A percentile compares a stretch with the other conserved stretches of the same genome.
These are phyloP conservation scores for Psilocybe tampanensis DNA, from an alignment of 768 basidiomycete species.

Conservation along the genomic window DNA sequence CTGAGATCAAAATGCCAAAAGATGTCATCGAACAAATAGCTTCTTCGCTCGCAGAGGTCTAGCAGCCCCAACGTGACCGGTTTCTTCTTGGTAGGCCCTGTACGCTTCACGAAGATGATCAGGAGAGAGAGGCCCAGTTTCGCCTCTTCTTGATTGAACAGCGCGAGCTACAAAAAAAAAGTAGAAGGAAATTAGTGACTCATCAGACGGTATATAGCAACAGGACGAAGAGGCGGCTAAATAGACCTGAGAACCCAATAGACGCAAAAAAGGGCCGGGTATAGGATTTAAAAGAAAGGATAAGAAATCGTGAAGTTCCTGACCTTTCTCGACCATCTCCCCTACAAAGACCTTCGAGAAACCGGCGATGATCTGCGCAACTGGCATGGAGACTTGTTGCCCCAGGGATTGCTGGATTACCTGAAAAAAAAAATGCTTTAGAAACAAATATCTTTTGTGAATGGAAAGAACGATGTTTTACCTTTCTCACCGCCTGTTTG, in stretches of 20 bases:
- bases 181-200: neutral
- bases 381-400: slow-evolving; percentile 83
- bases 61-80: slow-evolving; percentile 80
- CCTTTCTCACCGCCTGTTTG: slow-evolving; percentile 83
- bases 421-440: slow-evolving; percentile 36
- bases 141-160: slow-evolving; percentile 71
- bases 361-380: slow-evolving; percentile 88
- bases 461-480: slow-evolving; percentile 26
- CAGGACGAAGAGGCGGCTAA: neutral
- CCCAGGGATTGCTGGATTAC: slow-evolving; percentile 82
- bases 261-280: neutral
- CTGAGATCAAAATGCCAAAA: too few species aligned
- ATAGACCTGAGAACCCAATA: neutral
- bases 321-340: slow-evolving; percentile 89
- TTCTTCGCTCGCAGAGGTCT: slow-evolving; percentile 69
- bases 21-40: slow-evolving; percentile 72
- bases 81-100: slow-evolving; percentile 77
- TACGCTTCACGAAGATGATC: slow-evolving; percentile 93
- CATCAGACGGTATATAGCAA: neutral
- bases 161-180: slow-evolving; percentile 57
- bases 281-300: neutral
- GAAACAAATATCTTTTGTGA: neutral
- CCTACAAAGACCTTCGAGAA: slow-evolving; percentile 93
- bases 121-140: slow-evolving; percentile 80
- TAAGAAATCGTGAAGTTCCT: slow-evolving; percentile 11